Evolutionary conservation across 768 basidiomycete genomes (phyloP), one percentile per base, ranked within the genome.

Genomic region (Rhizopogon roseolus): DNA sequence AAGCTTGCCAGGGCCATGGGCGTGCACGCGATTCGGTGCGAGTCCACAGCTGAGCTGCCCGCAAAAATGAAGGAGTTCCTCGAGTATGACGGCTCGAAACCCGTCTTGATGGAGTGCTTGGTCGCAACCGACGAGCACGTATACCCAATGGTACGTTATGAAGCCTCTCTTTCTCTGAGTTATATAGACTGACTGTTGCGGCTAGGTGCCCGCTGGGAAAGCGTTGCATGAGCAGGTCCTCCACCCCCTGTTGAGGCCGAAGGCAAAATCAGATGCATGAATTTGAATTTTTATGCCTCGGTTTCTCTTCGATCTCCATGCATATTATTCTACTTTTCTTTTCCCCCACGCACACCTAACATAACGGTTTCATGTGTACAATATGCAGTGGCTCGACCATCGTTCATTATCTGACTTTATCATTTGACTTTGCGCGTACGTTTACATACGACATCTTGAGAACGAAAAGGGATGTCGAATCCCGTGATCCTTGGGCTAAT

Each of bases 61-160:
- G 83, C 81, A 36, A 97, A 90, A 80, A 98, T 99, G 96, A 94
- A 94, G 77, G 94, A 98, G 78, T 95, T 99, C 75, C 77, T 99
- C 59, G 95, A 95, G 74, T 96, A 95, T 67, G 90, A 96, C 60
- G 85, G 81, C 54, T 80, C 78, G 54, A 87, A 82, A 71, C 97
- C 97, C 3, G 81, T 98, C 40, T 70, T 99, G 57, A 75, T 99
- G 78, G 97, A 99, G 72, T 96, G 93, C 66, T 40, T 86, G 50
- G 91, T 98, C 44, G 85, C 88, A 71, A 80, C 76, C 64, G 82
- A 82, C 58, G 93, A 93, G 71, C 90, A 93, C 67, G 90, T 93
- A 60, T 92, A 89, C 80, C 91, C 92, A 6, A 93, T 93, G 90
- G 90, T 90, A 54, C 54, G 77, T 60, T 14, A 22, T 22, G 22